phyloP scores from a whole-genome alignment of 192 early-diverging fungal genomes.

The Coemansia sp. region DNA sequence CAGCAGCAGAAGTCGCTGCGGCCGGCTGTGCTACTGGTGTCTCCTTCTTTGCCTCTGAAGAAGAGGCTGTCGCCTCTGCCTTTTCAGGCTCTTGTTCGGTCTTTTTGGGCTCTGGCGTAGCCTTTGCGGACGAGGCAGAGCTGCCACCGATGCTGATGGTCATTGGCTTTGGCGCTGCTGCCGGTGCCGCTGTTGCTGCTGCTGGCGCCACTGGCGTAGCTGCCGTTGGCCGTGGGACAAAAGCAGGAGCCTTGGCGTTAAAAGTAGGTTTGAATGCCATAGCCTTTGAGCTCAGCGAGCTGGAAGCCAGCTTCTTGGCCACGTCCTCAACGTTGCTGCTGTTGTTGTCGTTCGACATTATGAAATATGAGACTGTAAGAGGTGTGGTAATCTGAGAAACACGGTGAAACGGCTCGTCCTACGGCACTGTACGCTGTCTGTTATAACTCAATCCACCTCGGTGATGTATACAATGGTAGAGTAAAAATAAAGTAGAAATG shows the following conservation, averaged over 20 bases:
- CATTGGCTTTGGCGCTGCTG: constrained; percentile 7
- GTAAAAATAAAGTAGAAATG: too few species aligned
- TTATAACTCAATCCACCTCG: too few species aligned
- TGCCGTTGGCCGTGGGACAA: constrained; percentile 66
- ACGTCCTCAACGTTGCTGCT: constrained; percentile 36
- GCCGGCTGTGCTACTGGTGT: constrained; percentile 1
- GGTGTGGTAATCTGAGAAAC: not conserved
- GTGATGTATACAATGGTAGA: not conserved
- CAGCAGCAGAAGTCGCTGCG: not conserved
- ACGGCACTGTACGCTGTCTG: too few species aligned
- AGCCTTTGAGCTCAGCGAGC: constrained; percentile 63
- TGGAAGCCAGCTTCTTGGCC: constrained; percentile 54
- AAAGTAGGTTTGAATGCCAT: constrained; percentile 67
- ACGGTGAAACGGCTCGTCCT: too few species aligned
- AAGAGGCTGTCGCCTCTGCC: constrained; percentile 14
- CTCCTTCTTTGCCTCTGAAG: constrained; percentile 17
- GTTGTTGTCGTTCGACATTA: constrained; percentile 32
- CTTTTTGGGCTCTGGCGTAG: constrained; percentile 17
- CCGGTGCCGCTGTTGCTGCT: constrained; percentile 17
- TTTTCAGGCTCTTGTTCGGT: constrained; percentile 17
- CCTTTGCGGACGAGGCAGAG: not conserved
- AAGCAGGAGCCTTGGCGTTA: constrained; percentile 61
- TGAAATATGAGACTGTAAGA: too few species aligned
- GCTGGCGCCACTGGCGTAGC: constrained; percentile 14
- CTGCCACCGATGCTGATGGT: constrained; percentile 15